Conservation (phyloP, 1,284 basidiomycete species). For the Tranzscheliella williamsii region DNA sequence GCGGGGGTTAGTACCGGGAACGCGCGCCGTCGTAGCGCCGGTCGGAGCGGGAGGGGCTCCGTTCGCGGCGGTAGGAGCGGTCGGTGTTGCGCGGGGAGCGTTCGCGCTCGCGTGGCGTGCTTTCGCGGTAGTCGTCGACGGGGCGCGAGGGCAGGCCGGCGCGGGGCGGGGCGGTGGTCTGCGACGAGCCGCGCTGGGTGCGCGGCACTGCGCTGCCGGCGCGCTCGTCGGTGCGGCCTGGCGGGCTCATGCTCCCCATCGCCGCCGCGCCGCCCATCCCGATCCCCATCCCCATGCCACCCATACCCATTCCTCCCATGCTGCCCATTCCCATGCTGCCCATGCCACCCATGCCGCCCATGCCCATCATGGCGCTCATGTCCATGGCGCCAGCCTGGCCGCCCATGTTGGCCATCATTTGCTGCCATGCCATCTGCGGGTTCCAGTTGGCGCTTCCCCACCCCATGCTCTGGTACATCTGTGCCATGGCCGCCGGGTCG, state of each 20-base stretch:
- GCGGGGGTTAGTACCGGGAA: conserved; percentile 14
- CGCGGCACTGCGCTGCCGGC: background rate
- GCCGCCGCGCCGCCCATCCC: conserved; percentile 24
- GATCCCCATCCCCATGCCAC: conserved; percentile 26
- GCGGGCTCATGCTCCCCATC: conserved; percentile 24
- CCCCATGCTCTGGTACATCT: conserved; percentile 67
- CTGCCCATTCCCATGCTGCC: conserved; percentile 63
- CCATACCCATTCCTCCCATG: conserved; percentile 43
- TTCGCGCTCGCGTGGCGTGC: background rate
- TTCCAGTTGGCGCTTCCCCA: conserved; percentile 58
- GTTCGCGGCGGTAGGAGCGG: conserved; percentile 8
- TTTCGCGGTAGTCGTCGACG: background rate
- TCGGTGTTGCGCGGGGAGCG: conserved; percentile 11
- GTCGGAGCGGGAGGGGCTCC: conserved; percentile 14
- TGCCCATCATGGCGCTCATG: conserved; percentile 64
- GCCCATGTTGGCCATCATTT: conserved; percentile 50
- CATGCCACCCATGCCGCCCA: conserved; percentile 58
- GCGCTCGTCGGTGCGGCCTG: background rate
- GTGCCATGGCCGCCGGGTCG: conserved; percentile 65
- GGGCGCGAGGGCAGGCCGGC: background rate
- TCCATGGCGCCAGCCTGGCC: conserved; percentile 53
- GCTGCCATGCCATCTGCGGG: conserved; percentile 58
- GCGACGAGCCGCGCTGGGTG: background rate
- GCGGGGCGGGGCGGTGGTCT: too few relatives aligned
- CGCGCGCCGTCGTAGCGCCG: conserved; percentile 22